Conservation (phyloP, 129 eudicot genomes). For the Centella asiatica region DNA sequence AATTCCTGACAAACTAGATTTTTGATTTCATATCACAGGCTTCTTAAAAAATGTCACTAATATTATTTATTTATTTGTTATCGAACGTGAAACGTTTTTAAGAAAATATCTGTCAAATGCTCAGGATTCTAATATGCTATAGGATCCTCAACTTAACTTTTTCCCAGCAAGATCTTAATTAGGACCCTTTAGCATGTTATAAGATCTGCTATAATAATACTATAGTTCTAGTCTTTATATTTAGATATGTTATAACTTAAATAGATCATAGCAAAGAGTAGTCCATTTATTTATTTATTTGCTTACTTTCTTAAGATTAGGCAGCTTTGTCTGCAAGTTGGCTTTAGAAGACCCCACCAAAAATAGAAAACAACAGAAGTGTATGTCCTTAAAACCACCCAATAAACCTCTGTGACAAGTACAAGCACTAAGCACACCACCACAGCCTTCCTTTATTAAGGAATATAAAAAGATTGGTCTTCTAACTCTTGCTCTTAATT, state of each 20-base stretch:
- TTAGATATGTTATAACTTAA: not conserved
- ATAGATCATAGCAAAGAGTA: not conserved
- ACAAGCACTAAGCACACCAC: conserved; percentile 49
- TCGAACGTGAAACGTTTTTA: not conserved
- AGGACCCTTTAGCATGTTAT: not conserved
- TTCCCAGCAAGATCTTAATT: conserved; percentile 5
- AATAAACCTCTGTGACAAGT: conserved; percentile 28
- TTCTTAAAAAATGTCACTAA: not conserved
- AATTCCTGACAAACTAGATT: conserved; percentile 25
- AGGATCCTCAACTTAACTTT: conserved; percentile 3
- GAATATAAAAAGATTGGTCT: conserved; percentile 24
- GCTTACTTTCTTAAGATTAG: conserved; percentile 2
- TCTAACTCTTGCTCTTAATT: conserved; percentile 13
- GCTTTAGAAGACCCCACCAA: conserved; percentile 28
- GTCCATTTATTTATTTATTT: too few relatives aligned
- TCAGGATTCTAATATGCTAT: not conserved
- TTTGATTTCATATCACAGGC: conserved; percentile 15
- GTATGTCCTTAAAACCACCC: conserved; percentile 24
- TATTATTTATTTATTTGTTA: not conserved
- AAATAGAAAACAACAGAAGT: conserved; percentile 20
- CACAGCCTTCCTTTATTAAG: conserved; percentile 32
- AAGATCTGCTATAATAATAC: not conserved
- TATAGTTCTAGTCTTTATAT: not conserved
- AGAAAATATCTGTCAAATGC: not conserved
- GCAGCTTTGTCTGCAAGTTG: conserved; percentile 11